These are phyloP conservation scores for Pseudotsuga menziesii DNA, from an alignment of 75 land plant species.

Conservation along the genomic window DNA sequence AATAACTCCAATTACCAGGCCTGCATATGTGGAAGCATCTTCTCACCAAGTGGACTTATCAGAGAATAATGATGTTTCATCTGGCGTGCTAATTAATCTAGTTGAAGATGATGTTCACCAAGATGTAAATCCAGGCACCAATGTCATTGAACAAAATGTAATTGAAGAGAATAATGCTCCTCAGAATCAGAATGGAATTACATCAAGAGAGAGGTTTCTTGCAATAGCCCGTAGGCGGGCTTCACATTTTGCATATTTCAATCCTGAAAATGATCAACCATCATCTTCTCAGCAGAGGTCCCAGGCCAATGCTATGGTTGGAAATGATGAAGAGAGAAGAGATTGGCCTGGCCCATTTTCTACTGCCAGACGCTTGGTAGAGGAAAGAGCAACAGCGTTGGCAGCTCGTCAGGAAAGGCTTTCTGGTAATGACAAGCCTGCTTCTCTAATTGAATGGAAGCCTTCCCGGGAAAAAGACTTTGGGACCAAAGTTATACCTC, in stretches of 20 bases:
- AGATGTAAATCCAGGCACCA: not conserved
- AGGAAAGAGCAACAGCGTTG: slow-evolving; percentile 10
- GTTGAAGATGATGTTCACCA: slow-evolving; percentile 1
- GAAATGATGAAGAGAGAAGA: slow-evolving; percentile 5
- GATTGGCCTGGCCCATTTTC: slow-evolving; percentile 94
- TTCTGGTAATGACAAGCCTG: not conserved
- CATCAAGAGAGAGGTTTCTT: slow-evolving; percentile 4
- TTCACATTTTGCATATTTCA: slow-evolving; percentile 2
- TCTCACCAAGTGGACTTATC: no score
- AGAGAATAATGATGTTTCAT: no score
- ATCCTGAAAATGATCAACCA: not conserved
- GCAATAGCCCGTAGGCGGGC: slow-evolving; percentile 1
- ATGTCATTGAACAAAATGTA: not conserved
- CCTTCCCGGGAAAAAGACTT: slow-evolving; percentile 18
- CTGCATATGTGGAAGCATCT: not conserved
- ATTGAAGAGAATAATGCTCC: not conserved
- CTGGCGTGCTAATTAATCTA: not conserved
- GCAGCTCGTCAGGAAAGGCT: not conserved
- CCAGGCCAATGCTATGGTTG: not conserved
- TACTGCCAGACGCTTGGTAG: slow-evolving; percentile 37
- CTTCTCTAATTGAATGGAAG: slow-evolving; percentile 18
- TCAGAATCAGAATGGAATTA: no score
- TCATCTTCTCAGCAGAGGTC: slow-evolving; percentile 1
- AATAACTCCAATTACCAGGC: not conserved
- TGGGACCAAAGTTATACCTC: not conserved